Percentiles rank a stretch among this genome's conserved stretches.
Evolutionary conservation across 768 basidiomycete species (phyloP).

Genomic region (Pleurotus pulmonarius): DNA sequence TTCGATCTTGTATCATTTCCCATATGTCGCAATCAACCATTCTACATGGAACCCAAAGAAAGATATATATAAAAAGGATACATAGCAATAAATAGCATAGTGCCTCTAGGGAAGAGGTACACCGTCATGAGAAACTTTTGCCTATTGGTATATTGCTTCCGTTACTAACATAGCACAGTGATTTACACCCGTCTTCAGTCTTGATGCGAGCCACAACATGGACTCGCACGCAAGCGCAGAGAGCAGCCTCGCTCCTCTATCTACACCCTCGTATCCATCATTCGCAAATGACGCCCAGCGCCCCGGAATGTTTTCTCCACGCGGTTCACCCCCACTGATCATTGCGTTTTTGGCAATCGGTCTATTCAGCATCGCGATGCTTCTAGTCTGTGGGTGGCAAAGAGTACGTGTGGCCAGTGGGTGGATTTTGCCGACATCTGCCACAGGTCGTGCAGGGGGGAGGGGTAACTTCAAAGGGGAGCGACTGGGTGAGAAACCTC

Average conservation of each 20-base stretch:
- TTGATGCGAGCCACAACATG: conserved; percentile 6
- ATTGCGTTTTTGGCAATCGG: conserved; percentile 59
- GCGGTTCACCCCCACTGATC: conserved; percentile 50
- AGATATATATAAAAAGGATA: neutral
- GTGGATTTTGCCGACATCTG: neutral
- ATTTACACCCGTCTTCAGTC: neutral
- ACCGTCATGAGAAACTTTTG: no score
- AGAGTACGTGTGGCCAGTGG: conserved; percentile 22
- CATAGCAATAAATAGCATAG: neutral
- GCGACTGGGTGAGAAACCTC: conserved; percentile 28
- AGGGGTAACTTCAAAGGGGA: neutral
- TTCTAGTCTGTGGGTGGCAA: conserved; percentile 44
- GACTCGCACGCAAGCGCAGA: neutral
- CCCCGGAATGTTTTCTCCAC: conserved; percentile 20
- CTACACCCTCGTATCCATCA: neutral
- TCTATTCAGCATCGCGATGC: conserved; percentile 45
- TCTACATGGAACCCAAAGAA: neutral
- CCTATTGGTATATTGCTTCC: neutral
- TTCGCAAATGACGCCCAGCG: neutral
- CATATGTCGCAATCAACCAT: no score
- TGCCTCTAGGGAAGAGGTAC: no score
- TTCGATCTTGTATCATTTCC: no score
- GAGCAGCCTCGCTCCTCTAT: neutral
- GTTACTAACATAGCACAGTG: neutral
- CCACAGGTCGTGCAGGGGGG: neutral